Evolutionary conservation across 2,329 filamentous ascomycete species (phyloP), one percentile per base, ranked within the genome.

Genomic region (Harringtonia aguacate): DNA sequence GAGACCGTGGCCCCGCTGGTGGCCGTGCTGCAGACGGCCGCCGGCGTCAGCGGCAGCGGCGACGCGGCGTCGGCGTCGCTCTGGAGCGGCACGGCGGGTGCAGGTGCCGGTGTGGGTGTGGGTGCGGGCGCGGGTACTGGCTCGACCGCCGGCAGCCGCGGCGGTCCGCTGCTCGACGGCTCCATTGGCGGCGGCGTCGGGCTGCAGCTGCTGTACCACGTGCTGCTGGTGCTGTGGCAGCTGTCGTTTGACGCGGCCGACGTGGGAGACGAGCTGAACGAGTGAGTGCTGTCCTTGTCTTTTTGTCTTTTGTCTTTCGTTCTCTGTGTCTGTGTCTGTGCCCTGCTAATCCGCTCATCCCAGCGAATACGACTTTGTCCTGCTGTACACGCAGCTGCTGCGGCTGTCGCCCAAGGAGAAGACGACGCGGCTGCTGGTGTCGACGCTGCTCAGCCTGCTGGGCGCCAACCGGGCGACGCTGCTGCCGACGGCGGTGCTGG

Each of bases 351-450:
- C 40, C 18, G 4, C n/a, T 39, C 6, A 27, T 27, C n/a, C 4
- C 39, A 94, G 89, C 54, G 89, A 95, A 64, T 87, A 95, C 65
- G 89, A 97, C 57, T 83, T 97, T 53, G 75, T 97, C 50, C 75
- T 88, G 38, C 77, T 97, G 36, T 95, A 95, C 62, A 88, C 86
- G n/a, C 85, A 94, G 52, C 80, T 98, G 31, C 73, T 98, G 44
- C 84, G 88, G 44, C 72, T 95, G 35, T 97, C 92, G 3, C 89
- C 90, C 36, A 98, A 98, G 64, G 92, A 97, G 62, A 98, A 98
- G 72, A 97, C 90, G 1, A 97, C 90, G 1, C 81, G 92, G 27
- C 75, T 98, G 43, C 77, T 95, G 37, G 74, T 97, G 36, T 88
- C 88, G 10, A 95, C 90, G 8, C 75, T 98, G 34, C 77, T 84